Base-by-base conservation (phyloP, 179 eudicot species). In the Spergularia azorica region DNA sequence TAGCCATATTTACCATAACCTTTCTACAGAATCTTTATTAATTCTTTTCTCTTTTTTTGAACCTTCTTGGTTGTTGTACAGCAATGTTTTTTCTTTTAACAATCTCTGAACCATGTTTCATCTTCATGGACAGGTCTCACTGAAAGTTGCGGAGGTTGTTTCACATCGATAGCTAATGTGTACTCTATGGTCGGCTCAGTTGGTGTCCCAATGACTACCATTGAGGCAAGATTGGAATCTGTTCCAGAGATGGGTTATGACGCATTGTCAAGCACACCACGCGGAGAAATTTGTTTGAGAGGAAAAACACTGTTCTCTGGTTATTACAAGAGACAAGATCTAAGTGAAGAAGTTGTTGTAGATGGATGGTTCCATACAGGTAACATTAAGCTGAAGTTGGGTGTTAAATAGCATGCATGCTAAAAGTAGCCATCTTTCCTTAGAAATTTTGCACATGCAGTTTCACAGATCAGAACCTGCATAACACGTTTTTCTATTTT, bases 351-450 rank as follows among this genome's bases (percentile, higher is more conserved):
- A 51, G 96, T 89, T 65, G 46, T 89, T 41, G 81, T 91, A 5
- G 98, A 91, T 72, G 99, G 98, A 52, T 95, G 99, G 99, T 93
- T 95, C 76, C 99, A 91, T 79, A 93, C 99, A 75, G 99, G 99
- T 95, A 81, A 62, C 62, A 50, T 13, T 51, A 59, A 70, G 36
- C 52, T 2, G n/a, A 56, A 5, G 14, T 60, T 3, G 18, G 39
- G 57, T 54, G 57, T 39, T 54, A 11, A 21, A 26, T 26, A 26
- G 32, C 52, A 62, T 41, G 57, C 57, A 63, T 62, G 32, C 56
- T 61, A 43, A 58, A 18, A 46, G 62, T 38, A 67, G 39, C 58
- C 32, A 41, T 43, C 26, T 43, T 67, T 41, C 51, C 51, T 51
- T 13, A 15, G 7, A 15, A 65, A 14, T 1, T 65, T 16, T 9